Evolutionary conservation across 2,329 filamentous ascomycete species (phyloP).

Genomic region (Aureobasidium sp.): DNA sequence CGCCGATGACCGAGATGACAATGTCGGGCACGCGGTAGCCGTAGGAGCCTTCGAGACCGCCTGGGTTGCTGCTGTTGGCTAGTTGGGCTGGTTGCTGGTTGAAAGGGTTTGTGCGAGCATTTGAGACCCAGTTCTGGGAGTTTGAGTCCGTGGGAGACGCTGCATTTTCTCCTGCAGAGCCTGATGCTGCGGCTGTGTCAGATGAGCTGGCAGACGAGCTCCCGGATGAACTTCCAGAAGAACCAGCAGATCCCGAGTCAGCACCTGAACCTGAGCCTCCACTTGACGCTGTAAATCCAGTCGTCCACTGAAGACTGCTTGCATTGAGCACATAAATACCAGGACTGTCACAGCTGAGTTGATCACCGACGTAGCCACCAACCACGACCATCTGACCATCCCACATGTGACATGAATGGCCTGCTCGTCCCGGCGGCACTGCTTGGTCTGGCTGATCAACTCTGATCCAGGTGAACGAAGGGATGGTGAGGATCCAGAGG

Average conservation of each 20-base stretch:
- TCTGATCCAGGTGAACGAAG: constrained; percentile 72
- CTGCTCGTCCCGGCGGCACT: constrained; percentile 54
- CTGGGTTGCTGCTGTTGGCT: constrained; percentile 39
- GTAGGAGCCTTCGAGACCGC: constrained; percentile 51
- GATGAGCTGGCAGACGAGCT: constrained; percentile 19
- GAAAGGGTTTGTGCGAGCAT: constrained; percentile 33
- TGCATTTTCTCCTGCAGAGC: not conserved
- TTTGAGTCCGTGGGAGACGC: constrained; percentile 16
- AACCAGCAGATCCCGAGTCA: constrained; percentile 23
- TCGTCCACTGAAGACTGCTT: constrained; percentile 61
- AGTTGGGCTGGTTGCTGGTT: constrained; percentile 48
- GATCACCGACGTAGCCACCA: constrained; percentile 60
- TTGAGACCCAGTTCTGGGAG: constrained; percentile 25
- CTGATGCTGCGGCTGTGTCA: constrained; percentile 13
- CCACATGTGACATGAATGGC: constrained; percentile 71
- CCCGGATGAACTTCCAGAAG: constrained; percentile 17
- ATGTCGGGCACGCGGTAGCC: constrained; percentile 64
- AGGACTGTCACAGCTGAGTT: constrained; percentile 58
- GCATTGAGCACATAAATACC: constrained; percentile 74
- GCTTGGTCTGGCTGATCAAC: constrained; percentile 47
- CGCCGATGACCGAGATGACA: constrained; percentile 61
- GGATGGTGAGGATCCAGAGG: constrained; percentile 73
- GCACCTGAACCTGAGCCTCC: constrained; percentile 46
- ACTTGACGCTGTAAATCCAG: constrained; percentile 58
- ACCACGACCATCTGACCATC: constrained; percentile 74